phyloP scores from a whole-genome alignment of 768 basidiomycete species.

The Fistulinella prunicolor region DNA sequence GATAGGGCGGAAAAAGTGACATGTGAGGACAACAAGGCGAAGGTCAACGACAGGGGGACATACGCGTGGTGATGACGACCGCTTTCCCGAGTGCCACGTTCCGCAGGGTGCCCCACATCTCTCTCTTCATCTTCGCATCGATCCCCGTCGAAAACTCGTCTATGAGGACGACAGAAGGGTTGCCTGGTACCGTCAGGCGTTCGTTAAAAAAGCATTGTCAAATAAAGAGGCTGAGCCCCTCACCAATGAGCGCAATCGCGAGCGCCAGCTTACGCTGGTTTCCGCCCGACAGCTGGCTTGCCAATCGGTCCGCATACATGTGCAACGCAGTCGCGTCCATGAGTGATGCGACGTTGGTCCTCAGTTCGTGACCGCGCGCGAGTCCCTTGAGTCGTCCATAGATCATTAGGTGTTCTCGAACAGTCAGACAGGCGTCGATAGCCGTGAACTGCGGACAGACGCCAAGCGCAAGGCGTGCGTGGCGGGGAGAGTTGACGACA shows the following conservation, averaged over 20 bases:
- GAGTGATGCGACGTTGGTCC: slow-evolving; percentile 52
- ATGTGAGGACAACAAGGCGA: slow-evolving; percentile 3
- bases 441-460: slow-evolving; percentile 86
- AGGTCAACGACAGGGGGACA: slow-evolving; percentile 20
- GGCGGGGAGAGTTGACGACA: slow-evolving; percentile 59
- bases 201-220: too few species aligned
- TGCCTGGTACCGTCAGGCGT: slow-evolving; percentile 40
- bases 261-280: slow-evolving; percentile 76
- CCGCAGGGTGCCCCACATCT: slow-evolving; percentile 76
- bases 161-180: slow-evolving; percentile 73
- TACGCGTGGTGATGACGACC: slow-evolving; percentile 69
- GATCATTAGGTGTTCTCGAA: slow-evolving; percentile 69
- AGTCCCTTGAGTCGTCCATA: slow-evolving; percentile 77
- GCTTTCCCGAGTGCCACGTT: slow-evolving; percentile 66
- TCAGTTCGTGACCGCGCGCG: slow-evolving; percentile 44
- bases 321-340: slow-evolving; percentile 56
- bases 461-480: slow-evolving; percentile 66
- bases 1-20: background rate
- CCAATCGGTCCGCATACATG: slow-evolving; percentile 65
- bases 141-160: slow-evolving; percentile 85
- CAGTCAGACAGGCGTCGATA: slow-evolving; percentile 74
- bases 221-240: slow-evolving; percentile 4
- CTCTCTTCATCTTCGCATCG: slow-evolving; percentile 79
- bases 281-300: slow-evolving; percentile 73
- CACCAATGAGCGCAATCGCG: slow-evolving; percentile 73